A percentile compares a stretch with the other conserved stretches of the same genome.
These are phyloP conservation scores for Colletotrichum sp. DNA, from an alignment of 2,329 filamentous ascomycete species.

Conservation along the genomic window DNA sequence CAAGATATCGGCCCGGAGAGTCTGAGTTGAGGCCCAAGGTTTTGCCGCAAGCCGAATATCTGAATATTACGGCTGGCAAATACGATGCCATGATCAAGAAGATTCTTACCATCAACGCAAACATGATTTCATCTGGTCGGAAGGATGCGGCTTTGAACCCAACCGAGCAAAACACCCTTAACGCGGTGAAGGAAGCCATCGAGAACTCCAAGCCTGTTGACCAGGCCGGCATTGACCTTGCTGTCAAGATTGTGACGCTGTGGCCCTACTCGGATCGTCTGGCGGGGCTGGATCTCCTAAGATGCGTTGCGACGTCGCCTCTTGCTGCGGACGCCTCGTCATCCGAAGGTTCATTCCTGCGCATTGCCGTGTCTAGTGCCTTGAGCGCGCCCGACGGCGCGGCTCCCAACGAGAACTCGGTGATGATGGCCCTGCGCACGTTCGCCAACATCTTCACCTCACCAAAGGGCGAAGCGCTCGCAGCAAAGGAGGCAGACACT, in stretches of 20 bases:
- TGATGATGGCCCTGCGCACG: conserved; percentile 84
- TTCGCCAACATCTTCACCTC: conserved; percentile 86
- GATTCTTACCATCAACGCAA: conserved; percentile 75
- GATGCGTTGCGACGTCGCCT: conserved; percentile 77
- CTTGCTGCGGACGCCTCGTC: conserved; percentile 66
- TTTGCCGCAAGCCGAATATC: conserved; percentile 80
- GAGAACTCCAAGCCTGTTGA: conserved; percentile 59
- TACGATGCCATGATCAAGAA: conserved; percentile 77
- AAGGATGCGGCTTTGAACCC: conserved; percentile 79
- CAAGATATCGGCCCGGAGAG: conserved; percentile 79
- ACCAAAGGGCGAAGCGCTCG: conserved; percentile 70
- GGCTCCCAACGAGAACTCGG: conserved; percentile 75
- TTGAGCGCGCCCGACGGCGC: conserved; percentile 52
- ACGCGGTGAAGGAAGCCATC: conserved; percentile 66
- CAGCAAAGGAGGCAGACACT: conserved; percentile 61
- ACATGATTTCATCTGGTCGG: conserved; percentile 71
- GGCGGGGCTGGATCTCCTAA: conserved; percentile 84
- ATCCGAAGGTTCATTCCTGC: conserved; percentile 63
- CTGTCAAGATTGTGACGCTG: conserved; percentile 73
- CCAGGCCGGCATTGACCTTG: conserved; percentile 61
- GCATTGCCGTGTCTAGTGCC: conserved; percentile 47
- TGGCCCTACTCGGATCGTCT: conserved; percentile 86
- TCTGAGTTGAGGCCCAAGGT: conserved; percentile 73
- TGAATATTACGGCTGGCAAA: conserved; percentile 79
- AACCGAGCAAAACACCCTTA: conserved; percentile 68